Conservation (phyloP, 768 basidiomycete genomes). For the Epithele typhae region DNA sequence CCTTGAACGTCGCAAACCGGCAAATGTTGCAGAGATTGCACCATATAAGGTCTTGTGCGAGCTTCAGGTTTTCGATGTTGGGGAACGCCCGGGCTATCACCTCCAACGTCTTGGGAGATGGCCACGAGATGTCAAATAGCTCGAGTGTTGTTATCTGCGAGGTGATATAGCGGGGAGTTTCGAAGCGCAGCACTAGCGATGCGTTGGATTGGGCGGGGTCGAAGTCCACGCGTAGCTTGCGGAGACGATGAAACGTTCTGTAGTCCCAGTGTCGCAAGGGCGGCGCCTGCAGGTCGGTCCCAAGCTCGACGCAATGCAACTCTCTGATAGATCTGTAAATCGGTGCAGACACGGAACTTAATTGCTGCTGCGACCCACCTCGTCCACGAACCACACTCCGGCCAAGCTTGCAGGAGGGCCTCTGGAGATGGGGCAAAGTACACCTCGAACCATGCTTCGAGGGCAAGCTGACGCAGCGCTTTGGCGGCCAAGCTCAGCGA, state of each 20-base stretch:
- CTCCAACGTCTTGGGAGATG: conserved; percentile 7
- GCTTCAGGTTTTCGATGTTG: conserved; percentile 4
- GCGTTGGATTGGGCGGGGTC: conserved; percentile 8
- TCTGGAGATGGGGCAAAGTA: conserved; percentile 7
- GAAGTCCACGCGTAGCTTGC: conserved; percentile 14
- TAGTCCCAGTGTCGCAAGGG: conserved; percentile 8
- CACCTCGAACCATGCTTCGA: conserved; percentile 16
- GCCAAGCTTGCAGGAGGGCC: conserved; percentile 5
- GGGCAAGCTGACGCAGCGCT: conserved; percentile 4
- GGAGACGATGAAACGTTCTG: conserved; percentile 5
- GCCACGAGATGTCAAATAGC: conserved; percentile 12
- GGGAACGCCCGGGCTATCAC: conserved; percentile 8
- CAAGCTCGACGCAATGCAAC: conserved; percentile 11
- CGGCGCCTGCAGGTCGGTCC: not conserved
- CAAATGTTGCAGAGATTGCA: conserved; percentile 17
- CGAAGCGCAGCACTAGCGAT: conserved; percentile 13
- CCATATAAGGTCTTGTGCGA: conserved; percentile 12
- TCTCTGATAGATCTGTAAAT: conserved; percentile 1
- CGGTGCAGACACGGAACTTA: too few relatives aligned
- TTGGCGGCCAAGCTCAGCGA: conserved; percentile 5
- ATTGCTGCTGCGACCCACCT: conserved; percentile 2
- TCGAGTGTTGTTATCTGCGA: conserved; percentile 10
- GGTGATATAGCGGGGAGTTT: conserved; percentile 8
- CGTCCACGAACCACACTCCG: conserved; percentile 6
- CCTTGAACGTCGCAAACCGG: conserved; percentile 10